Base-by-base conservation (phyloP, 352 stramenopile genomes). In the Phytophthora chlamydospora region DNA sequence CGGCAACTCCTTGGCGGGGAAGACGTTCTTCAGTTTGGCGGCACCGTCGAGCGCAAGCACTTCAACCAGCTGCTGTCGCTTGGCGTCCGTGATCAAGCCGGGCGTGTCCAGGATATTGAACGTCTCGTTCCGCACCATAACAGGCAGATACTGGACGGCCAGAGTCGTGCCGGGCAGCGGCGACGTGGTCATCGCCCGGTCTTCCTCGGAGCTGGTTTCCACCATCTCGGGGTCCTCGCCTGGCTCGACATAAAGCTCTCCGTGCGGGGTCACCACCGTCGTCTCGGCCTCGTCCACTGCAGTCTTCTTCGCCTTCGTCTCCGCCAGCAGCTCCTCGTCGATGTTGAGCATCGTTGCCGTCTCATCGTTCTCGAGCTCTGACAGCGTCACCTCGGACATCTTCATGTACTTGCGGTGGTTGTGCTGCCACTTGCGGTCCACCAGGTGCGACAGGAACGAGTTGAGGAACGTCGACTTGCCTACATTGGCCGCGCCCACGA, bases 381-480 rank as follows among this genome's bases (percentile, higher is more conserved):
- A 72, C 33, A 89, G 32, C 10, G 79, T 63, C 24, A 93, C 68
- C 31, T 90, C 74, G 0, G 66, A 44, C 44, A 88, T 77, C 53
- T 91, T 91, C 78, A 90, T 91, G 75, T 91, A 93, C 68, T 91
- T 91, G 73, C 83, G 81, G 55, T 93, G 83, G 70, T 93, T 93
- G 63, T 93, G 83, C 58, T 91, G 78, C 83, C 83, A 93, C 70
- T 93, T 93, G 62, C 82, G 81, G 34, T 90, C 80, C 32, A 85
- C 70, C n/a, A 95, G 49, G 39, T 82, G 83, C 46, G 89, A 80
- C 63, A 98, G 78, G 49, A 97, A 84, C 41, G 88, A 86, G 73
- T 98, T 98, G 21, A 98, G 73, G 59, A 98, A 97, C 42, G 89
- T 96, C 49, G 80, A 95, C 69, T 98, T 98, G 59, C 92, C 92